Evolutionary conservation across 139 green algal species (phyloP), one percentile per base, ranked within the genome.

Genomic region (Chlorella sp.): DNA sequence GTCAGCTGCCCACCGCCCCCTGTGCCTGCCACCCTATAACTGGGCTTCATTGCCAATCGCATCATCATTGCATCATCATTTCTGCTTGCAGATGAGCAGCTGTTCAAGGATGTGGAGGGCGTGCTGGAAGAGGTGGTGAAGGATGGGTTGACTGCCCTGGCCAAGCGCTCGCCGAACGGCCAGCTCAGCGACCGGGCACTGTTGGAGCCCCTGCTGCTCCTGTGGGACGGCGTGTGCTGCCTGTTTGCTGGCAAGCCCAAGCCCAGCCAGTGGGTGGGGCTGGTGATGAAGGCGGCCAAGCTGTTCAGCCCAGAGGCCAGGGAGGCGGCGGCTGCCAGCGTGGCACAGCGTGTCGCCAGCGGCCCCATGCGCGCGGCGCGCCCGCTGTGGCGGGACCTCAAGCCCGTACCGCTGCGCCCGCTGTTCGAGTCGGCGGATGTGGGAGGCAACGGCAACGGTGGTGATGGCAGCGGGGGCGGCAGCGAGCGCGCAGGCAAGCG

Each of bases 141-240:
- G 36, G 86, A 91, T 28, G 76, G 87, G 28, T 77, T 89, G 21
- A 39, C 77, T 4, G 88, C 69, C 37, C 22, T 91, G 88, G 66
- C 82, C 61, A 88, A 60, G 80, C 53, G 30, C 42, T 36, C 57
- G 22, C 66, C 66, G 34, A 60, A 80, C 75, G 66, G 77, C 14
- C 40, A 36, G 53, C 81, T 73, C 34, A 19, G 19, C 0, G 68
- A 82, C 5, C 61, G 39, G 0, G 19, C 57, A 0, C 39, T 66
- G 5, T 39, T 91, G 22, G 32, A 30, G 40, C 9, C n/a, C 21
- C 79, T 93, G 88, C 81, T 94, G 26, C 79, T 85, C 30, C 75
- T 93, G 21, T 93, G 88, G 90, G 92, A 94, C 66, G 92, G 92
- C 22, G 36, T 89, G 18, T 94, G 92, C 83, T 71, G 57, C 34